A percentile compares a stretch with the other conserved stretches of the same genome.
phyloP scores from a whole-genome alignment of 73 alveolate genomes.

The Stentor roeselii region DNA sequence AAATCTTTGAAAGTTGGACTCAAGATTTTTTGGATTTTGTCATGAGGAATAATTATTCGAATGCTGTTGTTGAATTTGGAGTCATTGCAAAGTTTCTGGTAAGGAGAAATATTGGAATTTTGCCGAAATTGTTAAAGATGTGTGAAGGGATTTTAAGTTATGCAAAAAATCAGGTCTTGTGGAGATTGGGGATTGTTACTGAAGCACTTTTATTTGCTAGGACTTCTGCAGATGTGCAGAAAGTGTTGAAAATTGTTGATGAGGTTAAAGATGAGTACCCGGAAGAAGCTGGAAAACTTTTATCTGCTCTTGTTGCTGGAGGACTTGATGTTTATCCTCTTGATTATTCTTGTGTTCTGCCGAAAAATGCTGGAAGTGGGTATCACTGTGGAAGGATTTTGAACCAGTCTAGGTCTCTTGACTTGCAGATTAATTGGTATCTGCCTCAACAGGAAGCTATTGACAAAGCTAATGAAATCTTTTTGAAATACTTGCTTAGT shows the following conservation, averaged over 20 bases:
- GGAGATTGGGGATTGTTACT: neutral
- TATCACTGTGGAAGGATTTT: neutral
- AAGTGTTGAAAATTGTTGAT: neutral
- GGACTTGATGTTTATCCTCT: neutral
- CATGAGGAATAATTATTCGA: neutral
- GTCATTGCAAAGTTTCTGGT: neutral
- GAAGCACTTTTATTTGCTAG: neutral
- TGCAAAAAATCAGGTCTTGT: neutral
- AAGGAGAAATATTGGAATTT: neutral
- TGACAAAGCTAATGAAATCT: neutral
- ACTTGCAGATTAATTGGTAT: neutral
- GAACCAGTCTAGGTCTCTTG: neutral
- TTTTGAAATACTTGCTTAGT: neutral
- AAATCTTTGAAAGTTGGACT: neutral
- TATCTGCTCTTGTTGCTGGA: neutral
- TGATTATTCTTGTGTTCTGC: neutral
- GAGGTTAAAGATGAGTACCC: neutral
- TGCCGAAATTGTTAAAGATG: neutral
- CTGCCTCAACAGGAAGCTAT: neutral
- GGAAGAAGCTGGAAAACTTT: neutral
- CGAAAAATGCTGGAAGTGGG: neutral
- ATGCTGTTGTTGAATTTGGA: neutral
- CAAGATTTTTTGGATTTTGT: neutral
- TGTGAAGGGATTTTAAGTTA: neutral
- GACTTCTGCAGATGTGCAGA: neutral